Base-by-base conservation (phyloP, 2,329 filamentous ascomycete genomes). In the Penicillium nordicum region DNA sequence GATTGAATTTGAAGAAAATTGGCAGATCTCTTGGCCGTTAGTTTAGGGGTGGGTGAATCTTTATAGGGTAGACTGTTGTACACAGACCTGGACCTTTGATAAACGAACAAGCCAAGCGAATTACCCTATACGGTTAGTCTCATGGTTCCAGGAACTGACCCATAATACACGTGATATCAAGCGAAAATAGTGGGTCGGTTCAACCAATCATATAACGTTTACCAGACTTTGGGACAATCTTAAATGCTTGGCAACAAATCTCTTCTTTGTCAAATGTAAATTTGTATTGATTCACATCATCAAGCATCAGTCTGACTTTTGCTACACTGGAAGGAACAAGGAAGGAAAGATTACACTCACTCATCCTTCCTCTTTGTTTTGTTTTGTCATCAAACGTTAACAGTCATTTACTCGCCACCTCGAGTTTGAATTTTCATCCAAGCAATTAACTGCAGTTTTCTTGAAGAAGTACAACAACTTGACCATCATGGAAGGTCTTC, bases 321-420 rank as follows among this genome's bases (percentile, higher is more conserved):
- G 48, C 46, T 37, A 47, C 43, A 18, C 18, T 46, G 12, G n/a
- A 42, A 32, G 18, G 7, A 46, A 41, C 6, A 12, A 47, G 16
- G 14, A 4, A 42, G 14, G 18, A 43, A 34, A 21, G 18, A 42
- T 12, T 16, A 36, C 21, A 14, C n/a, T 43, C 37, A 36, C n/a
- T 27, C 25, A 10, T 1, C 21, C 30, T 23, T 27, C n/a, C 12
- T 12, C 16, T 32, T n/a, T 14, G 4, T 45, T 29, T 34, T 21
- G 38, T 27, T 18, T 30, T 25, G 16, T 44, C 25, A 11, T 12
- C 30, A 55, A 25, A 37, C 2, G 73, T 94, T 11, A 83, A 96
- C 58, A 44, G 8, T 27, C 11, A 25, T 47, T 43, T 7, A 29
- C 11, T 54, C 16, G 21, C 32, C 42, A 49, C 23, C 25, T 36